These are phyloP conservation scores for Nicotiana rustica DNA, from an alignment of 305 asterid species.

Conservation along the genomic window DNA sequence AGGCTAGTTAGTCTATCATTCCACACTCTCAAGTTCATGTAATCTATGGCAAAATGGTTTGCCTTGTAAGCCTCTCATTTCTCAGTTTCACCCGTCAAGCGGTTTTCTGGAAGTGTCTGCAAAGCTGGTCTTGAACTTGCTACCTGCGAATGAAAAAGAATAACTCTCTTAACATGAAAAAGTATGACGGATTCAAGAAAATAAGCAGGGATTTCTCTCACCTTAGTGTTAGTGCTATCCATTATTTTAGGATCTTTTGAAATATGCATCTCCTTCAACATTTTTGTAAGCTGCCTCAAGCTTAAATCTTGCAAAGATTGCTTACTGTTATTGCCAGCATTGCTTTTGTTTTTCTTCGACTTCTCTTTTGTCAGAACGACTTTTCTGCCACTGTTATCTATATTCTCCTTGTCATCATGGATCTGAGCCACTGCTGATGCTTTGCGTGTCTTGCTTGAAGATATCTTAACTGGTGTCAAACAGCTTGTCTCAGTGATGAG, in stretches of 20 bases:
- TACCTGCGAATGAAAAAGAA: background rate
- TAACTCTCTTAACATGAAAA: slow-evolving; percentile 35
- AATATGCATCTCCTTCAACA: slow-evolving; percentile 37
- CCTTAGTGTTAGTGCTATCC: slow-evolving; percentile 38
- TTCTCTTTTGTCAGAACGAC: slow-evolving; percentile 41
- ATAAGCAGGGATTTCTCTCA: background rate
- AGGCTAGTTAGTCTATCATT: background rate
- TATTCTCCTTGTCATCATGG: slow-evolving; percentile 58
- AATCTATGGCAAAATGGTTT: background rate
- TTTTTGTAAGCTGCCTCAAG: slow-evolving; percentile 36
- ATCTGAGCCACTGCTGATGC: slow-evolving; percentile 29
- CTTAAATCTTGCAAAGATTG: slow-evolving; percentile 28
- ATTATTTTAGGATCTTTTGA: slow-evolving; percentile 26
- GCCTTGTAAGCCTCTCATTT: background rate
- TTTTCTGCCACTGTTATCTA: slow-evolving; percentile 40
- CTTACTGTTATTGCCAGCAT: background rate
- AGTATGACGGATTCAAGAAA: background rate
- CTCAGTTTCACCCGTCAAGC: slow-evolving; percentile 17
- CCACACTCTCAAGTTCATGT: background rate
- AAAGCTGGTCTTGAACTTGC: slow-evolving; percentile 33
- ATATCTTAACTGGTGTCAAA: slow-evolving; percentile 43
- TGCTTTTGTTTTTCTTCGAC: background rate
- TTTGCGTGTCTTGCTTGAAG: slow-evolving; percentile 40
- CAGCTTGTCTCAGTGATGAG: slow-evolving; percentile 18
- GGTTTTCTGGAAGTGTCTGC: slow-evolving; percentile 51